These are phyloP conservation scores for Colletotrichum sp. DNA, from an alignment of 2,329 filamentous ascomycete genomes.

Conservation along the genomic window DNA sequence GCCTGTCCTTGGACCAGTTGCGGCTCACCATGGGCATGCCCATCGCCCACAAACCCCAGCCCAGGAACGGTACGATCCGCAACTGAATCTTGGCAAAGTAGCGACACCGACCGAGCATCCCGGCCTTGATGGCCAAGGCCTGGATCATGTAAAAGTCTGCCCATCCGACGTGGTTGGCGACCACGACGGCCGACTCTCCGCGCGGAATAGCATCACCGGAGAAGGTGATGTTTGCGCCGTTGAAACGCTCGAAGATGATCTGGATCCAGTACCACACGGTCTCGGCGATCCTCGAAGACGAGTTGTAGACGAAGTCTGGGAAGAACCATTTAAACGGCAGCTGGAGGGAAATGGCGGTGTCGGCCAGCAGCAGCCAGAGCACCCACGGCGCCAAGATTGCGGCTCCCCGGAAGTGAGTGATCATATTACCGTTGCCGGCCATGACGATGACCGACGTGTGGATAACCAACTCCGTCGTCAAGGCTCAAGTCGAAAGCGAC, in stretches of 20 bases:
- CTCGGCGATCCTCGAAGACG: constrained; percentile 59
- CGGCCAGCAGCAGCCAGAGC: constrained; percentile 54
- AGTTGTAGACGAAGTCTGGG: constrained; percentile 56
- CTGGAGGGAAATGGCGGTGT: constrained; percentile 54
- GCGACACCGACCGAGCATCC: constrained; percentile 65
- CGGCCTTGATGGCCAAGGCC: constrained; percentile 54
- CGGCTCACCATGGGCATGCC: constrained; percentile 68
- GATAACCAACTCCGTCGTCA: not conserved
- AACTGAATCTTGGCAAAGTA: constrained; percentile 69
- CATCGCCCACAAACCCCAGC: constrained; percentile 70
- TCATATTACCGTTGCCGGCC: constrained; percentile 24
- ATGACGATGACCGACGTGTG: not conserved
- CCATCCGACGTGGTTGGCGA: constrained; percentile 67
- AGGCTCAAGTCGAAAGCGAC: constrained; percentile 7
- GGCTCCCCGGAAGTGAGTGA: constrained; percentile 46
- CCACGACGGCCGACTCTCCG: constrained; percentile 64
- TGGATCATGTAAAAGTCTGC: constrained; percentile 71
- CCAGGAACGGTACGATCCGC: constrained; percentile 63
- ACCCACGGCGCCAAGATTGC: constrained; percentile 56
- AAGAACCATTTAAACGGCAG: constrained; percentile 51
- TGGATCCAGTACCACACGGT: constrained; percentile 64
- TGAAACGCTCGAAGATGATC: constrained; percentile 57
- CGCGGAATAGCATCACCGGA: constrained; percentile 56
- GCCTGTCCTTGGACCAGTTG: constrained; percentile 62
- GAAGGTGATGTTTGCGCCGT: constrained; percentile 57